Conservation (phyloP, 352 stramenopile species). For the Phytophthora melonis region DNA sequence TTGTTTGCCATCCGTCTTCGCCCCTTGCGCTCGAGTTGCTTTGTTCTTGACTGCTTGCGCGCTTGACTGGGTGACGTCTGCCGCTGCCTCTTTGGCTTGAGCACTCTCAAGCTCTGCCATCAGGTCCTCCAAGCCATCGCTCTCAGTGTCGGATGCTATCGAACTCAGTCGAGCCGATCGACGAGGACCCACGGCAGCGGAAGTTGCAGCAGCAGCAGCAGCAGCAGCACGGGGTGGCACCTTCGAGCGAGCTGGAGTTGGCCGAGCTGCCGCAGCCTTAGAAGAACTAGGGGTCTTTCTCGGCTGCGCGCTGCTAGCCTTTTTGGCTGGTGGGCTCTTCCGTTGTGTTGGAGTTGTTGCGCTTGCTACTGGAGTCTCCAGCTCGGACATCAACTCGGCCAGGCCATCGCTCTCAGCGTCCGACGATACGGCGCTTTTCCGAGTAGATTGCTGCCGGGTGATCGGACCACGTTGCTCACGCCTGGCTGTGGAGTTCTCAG, state of each 20-base stretch:
- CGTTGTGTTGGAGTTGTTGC: not conserved
- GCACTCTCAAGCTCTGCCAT: constrained; percentile 52
- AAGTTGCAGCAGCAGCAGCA: not conserved
- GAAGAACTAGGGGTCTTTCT: constrained; percentile 10
- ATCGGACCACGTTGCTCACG: not conserved
- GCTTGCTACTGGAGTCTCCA: constrained; percentile 29
- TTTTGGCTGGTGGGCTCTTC: not conserved
- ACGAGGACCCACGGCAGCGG: constrained; percentile 2
- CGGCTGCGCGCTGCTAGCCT: not conserved
- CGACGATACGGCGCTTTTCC: constrained; percentile 32
- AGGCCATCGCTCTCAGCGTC: constrained; percentile 62
- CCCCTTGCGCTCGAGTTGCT: constrained; percentile 7
- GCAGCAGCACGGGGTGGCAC: not conserved
- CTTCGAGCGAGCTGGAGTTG: not conserved
- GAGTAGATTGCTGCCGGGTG: constrained; percentile 14
- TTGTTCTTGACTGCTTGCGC: constrained; percentile 9
- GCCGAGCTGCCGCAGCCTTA: constrained; percentile 1
- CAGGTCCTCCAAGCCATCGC: constrained; percentile 61
- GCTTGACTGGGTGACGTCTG: not conserved
- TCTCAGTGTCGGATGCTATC: constrained; percentile 52
- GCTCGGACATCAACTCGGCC: constrained; percentile 54
- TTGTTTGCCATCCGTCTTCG: constrained; percentile 10
- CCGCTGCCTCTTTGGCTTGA: not conserved
- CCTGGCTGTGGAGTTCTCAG: no score
- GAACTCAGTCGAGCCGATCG: constrained; percentile 42